Evolutionary conservation across 2,329 filamentous ascomycete genomes (phyloP).

Genomic region (Graphilbum sp.): DNA sequence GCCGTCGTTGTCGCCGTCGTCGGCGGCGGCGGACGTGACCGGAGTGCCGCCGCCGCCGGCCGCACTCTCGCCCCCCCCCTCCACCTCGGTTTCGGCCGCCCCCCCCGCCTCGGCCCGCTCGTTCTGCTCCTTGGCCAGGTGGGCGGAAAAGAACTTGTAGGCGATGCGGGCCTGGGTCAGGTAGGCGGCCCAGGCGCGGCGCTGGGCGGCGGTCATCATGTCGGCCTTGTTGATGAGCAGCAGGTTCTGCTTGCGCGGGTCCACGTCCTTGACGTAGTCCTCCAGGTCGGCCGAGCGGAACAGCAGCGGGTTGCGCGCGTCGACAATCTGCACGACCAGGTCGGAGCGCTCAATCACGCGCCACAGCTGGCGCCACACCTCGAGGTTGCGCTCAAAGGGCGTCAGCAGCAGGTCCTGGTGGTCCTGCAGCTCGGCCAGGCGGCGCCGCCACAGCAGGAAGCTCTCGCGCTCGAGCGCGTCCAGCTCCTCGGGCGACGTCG

Average conservation of each 20-base stretch:
- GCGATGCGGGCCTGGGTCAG: conserved; percentile 67
- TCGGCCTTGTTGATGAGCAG: conserved; percentile 96
- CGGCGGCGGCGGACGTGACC: background rate
- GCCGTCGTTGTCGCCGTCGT: conserved; percentile 22
- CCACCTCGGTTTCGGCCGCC: conserved; percentile 12
- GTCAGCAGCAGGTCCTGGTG: conserved; percentile 92
- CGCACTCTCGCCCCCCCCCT: background rate
- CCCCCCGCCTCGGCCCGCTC: conserved; percentile 49
- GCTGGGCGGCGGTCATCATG: conserved; percentile 86
- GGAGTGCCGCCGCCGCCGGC: background rate
- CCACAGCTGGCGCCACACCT: conserved; percentile 97
- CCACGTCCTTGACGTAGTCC: conserved; percentile 83
- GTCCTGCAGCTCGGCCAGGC: conserved; percentile 83
- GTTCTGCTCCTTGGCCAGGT: conserved; percentile 76
- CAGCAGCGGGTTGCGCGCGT: conserved; percentile 83
- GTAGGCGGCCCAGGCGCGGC: conserved; percentile 71
- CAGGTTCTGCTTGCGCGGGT: conserved; percentile 75
- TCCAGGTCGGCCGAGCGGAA: conserved; percentile 93
- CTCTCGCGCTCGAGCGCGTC: conserved; percentile 64
- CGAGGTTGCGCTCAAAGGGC: conserved; percentile 89
- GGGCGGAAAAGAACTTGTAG: conserved; percentile 93
- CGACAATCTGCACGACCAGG: conserved; percentile 92
- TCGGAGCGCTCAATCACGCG: conserved; percentile 95
- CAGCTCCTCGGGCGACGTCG: conserved; percentile 68
- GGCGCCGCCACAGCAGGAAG: conserved; percentile 76